Base-by-base conservation (phyloP, 352 stramenopile genomes). In the Globisporangium polare region DNA sequence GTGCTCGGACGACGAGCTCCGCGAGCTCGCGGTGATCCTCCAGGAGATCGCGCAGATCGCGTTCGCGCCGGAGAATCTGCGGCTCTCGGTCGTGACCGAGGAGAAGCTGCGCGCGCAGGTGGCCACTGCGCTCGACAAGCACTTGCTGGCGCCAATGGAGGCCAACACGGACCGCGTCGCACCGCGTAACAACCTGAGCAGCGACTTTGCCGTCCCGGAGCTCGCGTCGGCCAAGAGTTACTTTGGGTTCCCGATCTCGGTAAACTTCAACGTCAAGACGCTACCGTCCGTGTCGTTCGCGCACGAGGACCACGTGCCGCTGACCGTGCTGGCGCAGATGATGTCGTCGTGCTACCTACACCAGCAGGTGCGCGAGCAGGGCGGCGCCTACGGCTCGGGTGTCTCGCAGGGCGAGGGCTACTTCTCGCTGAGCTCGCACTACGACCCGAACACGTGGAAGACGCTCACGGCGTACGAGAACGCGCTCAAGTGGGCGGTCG, bases 341-440 rank as follows among this genome's bases (percentile, higher is more conserved):
- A 87, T 92, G 73, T 92, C 83, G 55, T 93, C 86, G 49, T 94
- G 86, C 68, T 90, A 78, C 35, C 43, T 94, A 53, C 86, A 94
- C 47, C 86, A 93, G 62, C 79, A 87, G 55, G 86, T 94, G 52
- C 81, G 86, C 41, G 86, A 94, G 43, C 74, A 90, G 39, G 86
- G 86, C 24, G 86, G 86, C 50, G 86, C 86, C 3, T 94, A 94
- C 67, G 86, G 86, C 54, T 86, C 77, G 43, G 74, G 73, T 12
- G 83, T 89, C 29, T 78, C 77, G 12, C 80, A 91, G 64, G 82
- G 78, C 35, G 86, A 94, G 67, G 86, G 86, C 15, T 76, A 80
- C n/a, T 89, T 94, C 62, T 76, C 80, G 33, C 75, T 94, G 66
- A 90, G 75, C 66, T 94, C 86, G 45, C 83, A 93, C 69, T 94